Base-by-base conservation (phyloP, 1,139 yeast genomes). In the Zygoascus sp. region DNA sequence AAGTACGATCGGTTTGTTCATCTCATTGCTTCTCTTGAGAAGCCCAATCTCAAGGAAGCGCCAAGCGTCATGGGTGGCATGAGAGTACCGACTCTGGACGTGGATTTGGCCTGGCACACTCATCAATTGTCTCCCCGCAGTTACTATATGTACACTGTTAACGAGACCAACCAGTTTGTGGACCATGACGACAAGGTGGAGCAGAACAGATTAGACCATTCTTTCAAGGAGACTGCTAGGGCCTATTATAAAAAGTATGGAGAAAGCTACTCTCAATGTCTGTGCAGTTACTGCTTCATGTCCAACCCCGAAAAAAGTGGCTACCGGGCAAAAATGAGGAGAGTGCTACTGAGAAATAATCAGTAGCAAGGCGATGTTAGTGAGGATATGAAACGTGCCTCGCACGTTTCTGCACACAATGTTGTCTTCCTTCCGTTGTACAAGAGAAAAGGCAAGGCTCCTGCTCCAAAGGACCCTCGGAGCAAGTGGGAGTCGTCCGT, bases 71-170 rank as follows among this genome's bases (percentile, higher is more conserved):
- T 27, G 38, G 20, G 53, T 59, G 45, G 55, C 64, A 20, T 19
- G 23, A 8, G 38, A 17, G 68, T 70, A 1, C 74, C 75, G 0
- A 68, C 74, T 0, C 56, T 70, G 44, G 75, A 71, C 46, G 64
- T 71, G 28, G 74, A 71, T 49, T 57, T 71, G 39, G 58, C 66
- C 1, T 70, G 75, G 74, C 73, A 68, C 47, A 69, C 74, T 9
- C 73, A 70, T 50, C 72, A 67, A 47, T 55, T 70, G 32, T 54
- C 61, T 3, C 60, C 64, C 35, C 44, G 40, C 15, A 53, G 53
- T 21, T 70, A 70, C 52, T 57, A 59, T 40, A 43, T 53, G 2
- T 62, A 58, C 44, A 63, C 67, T 42, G 45, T 49, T 25, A 34
- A 38, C 2, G 38, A 20, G 5, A 44, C 51, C 15, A 53, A 52